Base-by-base conservation (phyloP, 2,329 filamentous ascomycete genomes). In the Chrysosporium queenslandicum region DNA sequence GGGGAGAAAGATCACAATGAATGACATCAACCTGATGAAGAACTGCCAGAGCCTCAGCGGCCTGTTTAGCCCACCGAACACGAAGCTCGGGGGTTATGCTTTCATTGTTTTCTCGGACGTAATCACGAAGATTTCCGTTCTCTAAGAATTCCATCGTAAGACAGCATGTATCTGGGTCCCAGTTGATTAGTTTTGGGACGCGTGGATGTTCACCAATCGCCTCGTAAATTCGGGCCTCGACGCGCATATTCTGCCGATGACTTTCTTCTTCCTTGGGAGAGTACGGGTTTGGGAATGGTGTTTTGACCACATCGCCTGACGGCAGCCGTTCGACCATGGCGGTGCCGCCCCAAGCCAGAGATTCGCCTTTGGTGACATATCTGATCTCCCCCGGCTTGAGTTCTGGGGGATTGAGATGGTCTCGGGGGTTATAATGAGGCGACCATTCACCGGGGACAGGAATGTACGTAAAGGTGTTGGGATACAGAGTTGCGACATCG, bases 1-100 rank as follows among this genome's bases (percentile, higher is more conserved):
- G 46, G 41, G 55, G 57, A 32, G 55, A 56, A 37, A 61, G 53
- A 52, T 60, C 58, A 32, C 59, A 60, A 37, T 62, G 58, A 5
- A 60, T 53, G 40, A 59, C 52, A 23, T 55, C 41, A 40, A 49
- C 12, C 6, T 8, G 9, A 54, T 61, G 59, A 34, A 61, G 56
- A 52, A 57, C 51, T 9, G 25, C 23, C 5, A 62, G 23, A 12
- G 54, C 59, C 43, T 61, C 58, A 20, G 58, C 55, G 49, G 59
- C 57, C 39, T 60, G 56, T 37, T 36, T 55, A 23, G 46, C 46
- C 58, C 58, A 61, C 51, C 30, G 45, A 12, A 59, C 27, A 11
- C 54, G 56, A 42, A 50, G 53, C 46, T 57, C 29, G 2, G 45
- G 29, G 6, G 45, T 36, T 39, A 27, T 40, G n/a, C n/a, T 30